Evolutionary conservation across 768 basidiomycete genomes (phyloP), one percentile per base, ranked within the genome.

Genomic region (Imleria badia): DNA sequence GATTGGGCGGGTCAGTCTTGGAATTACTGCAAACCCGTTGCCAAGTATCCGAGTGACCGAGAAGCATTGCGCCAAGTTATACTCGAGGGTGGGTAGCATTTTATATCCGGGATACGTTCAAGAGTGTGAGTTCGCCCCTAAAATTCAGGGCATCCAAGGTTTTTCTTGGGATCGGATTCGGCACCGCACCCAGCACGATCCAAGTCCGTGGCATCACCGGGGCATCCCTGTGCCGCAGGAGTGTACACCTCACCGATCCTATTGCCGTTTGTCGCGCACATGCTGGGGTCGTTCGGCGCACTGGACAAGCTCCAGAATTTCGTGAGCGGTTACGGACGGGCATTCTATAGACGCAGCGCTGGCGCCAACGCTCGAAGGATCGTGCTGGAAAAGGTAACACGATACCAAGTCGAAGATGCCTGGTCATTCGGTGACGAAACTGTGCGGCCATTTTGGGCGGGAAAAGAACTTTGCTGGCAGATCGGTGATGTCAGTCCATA

Each of bases 11-110:
- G 94, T 2, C 94, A 98, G 70, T 83, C 91, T 3, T 94, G 90
- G 82, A 83, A 96, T 66, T 99, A 89, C 73, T 98, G 97, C 78
- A 99, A 98, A 72, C 97, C 97, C 0, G 89, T 99, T 20, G 94
- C 97, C 13, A 99, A 99, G 73, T 94, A 84, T 69, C 96, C 96
- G 2, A 87, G 89, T 60, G 97, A 99, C 69, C 81, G 96, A 15
- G 72, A 83, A 63, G 94, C 96, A 14, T 73, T 99, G 53, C 81
- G 83, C 47, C 79, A 88, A 20, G 84, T 94, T 29, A 80, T 97
- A 43, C 77, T 72, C 58, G 82, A 90, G 76, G 91, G 92, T 89
- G 56, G 40, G 74, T 52, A 48, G 22, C 23, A 31, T 34, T 40
- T 38, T 45, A 31, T 48, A 3, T 34, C 9, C 13, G 29, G 26